Base-by-base conservation (phyloP, 2,329 filamentous ascomycete genomes). In the Ascochyta pisi region DNA sequence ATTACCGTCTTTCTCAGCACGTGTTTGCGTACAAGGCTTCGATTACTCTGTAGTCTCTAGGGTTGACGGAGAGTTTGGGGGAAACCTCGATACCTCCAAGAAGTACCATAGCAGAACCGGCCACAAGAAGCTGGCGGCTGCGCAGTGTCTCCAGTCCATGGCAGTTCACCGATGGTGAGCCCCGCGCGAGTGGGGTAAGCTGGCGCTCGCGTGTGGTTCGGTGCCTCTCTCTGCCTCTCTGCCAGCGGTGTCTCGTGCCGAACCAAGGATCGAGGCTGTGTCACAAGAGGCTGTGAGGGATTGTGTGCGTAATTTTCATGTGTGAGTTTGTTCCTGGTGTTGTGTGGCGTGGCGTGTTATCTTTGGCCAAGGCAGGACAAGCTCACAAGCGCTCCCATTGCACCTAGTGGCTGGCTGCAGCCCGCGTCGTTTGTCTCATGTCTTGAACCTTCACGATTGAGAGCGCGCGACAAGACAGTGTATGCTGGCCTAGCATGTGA, bases 361-460 rank as follows among this genome's bases (percentile, higher is more conserved):
- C 46, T 55, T 13, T 35, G 53, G 53, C 53, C 48, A 56, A 56
- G 53, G 42, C 53, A 56, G 31, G 26, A 51, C 53, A 51, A 56
- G 53, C 47, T 47, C 37, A 26, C 23, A 47, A n/a, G 42, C 22
- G 45, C 35, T 42, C 43, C 50, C 46, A 48, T 38, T 51, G n/a
- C 37, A 47, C 31, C 50, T 54, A 54, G 50, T 48, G 50, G 44
- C 42, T 47, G 50, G 41, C 53, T 50, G 46, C 53, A 50, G 35
- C 43, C 37, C 53, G 47, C 47, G 53, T 56, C 43, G 47, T 47
- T 51, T 51, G 53, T 56, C 53, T 56, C 47, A 51, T 34, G 45
- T 39, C 53, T 31, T 44, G 47, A 37, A 56, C 47, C 53, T 51
- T 43, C 48, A 56, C 53, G 42, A 48, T 40, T 43, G 33, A 48